A percentile compares a stretch with the other conserved stretches of the same genome.
These are phyloP conservation scores for grape (Vitis vinifera) DNA, from an alignment of 164 flowering plant species.

Conservation along the genomic window DNA sequence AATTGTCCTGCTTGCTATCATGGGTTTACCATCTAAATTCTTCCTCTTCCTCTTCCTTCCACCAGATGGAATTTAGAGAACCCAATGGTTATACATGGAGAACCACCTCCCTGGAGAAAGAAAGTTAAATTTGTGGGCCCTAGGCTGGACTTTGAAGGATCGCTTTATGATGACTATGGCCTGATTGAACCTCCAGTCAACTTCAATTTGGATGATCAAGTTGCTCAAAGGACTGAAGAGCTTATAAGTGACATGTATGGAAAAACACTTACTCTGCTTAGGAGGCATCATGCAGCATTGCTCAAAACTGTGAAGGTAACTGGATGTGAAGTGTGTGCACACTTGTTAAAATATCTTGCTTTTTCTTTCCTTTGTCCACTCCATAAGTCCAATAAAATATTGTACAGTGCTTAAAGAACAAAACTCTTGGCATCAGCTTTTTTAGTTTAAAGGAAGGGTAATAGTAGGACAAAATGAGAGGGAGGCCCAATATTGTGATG, in stretches of 20 bases:
- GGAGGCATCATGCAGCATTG: conserved; percentile 74
- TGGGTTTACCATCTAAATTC: conserved; percentile 4
- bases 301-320: conserved; percentile 82
- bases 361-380: no score
- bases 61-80: conserved; percentile 92
- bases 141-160: conserved; percentile 88
- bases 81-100: conserved; percentile 90
- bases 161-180: conserved; percentile 74
- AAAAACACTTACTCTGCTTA: conserved; percentile 58
- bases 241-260: conserved; percentile 54
- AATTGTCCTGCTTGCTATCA: background rate
- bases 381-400: no score
- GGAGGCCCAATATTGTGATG: no score
- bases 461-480: no score
- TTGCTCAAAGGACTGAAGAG: conserved; percentile 73
- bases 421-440: no score
- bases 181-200: conserved; percentile 78
- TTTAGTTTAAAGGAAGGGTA: no score
- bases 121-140: conserved; percentile 74
- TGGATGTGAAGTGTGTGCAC: background rate
- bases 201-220: conserved; percentile 76
- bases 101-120: conserved; percentile 91
- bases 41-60: conserved; percentile 2
- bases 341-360: no score
- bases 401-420: no score